Percentiles rank a stretch among this genome's conserved stretches.
Evolutionary conservation across 805 yeast genomes (phyloP).

Genomic region (Diddensiella caesifluorescens): DNA sequence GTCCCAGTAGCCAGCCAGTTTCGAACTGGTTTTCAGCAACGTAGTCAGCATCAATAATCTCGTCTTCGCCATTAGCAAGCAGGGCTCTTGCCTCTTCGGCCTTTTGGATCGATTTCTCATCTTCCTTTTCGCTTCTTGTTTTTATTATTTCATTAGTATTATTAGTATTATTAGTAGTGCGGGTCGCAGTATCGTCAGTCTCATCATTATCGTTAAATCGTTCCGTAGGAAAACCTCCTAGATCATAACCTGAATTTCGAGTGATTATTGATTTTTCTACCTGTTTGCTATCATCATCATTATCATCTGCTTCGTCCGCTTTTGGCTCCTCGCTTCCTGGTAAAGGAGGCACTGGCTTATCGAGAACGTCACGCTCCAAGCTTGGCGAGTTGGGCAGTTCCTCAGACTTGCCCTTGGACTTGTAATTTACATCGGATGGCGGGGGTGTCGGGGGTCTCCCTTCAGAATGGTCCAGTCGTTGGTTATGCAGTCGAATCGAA

Average conservation of each 20-base stretch:
- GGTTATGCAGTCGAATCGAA: conserved; percentile 6
- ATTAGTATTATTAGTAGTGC: neutral
- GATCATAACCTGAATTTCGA: conserved; percentile 6
- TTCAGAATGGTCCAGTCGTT: neutral
- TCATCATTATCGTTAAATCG: neutral
- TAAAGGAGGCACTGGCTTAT: conserved; percentile 16
- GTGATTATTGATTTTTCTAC: conserved; percentile 4
- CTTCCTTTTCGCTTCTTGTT: conserved; percentile 3
- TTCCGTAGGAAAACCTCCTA: neutral
- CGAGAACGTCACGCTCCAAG: conserved; percentile 3
- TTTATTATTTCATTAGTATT: neutral
- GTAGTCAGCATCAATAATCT: neutral
- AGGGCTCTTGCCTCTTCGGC: neutral
- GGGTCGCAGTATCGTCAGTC: neutral
- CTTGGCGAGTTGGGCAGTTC: neutral
- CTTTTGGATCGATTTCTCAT: neutral
- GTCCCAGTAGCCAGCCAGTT: conserved; percentile 40
- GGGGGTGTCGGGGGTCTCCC: conserved; percentile 1
- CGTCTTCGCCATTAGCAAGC: neutral
- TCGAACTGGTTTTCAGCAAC: conserved; percentile 1
- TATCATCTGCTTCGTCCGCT: neutral
- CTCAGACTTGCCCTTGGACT: neutral
- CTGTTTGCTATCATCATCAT: too few species aligned
- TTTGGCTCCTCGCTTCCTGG: conserved; percentile 2
- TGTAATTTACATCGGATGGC: conserved; percentile 1